A percentile compares a stretch with the other conserved stretches of the same genome.
Conservation (phyloP, 495 filamentous ascomycete species). For the Margaritispora aquatica region DNA sequence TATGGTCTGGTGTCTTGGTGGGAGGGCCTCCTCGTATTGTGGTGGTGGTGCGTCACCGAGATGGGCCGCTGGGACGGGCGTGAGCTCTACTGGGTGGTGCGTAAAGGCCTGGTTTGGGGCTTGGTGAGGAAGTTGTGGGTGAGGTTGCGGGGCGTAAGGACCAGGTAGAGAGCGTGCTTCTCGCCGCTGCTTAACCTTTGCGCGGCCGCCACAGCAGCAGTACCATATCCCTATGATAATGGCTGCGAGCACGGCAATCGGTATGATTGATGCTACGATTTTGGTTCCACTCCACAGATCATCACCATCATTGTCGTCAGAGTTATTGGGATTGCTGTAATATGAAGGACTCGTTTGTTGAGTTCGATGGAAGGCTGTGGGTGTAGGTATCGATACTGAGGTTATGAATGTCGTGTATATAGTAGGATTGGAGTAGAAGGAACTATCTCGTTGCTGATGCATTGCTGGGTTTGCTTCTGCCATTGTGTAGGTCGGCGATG, state of each 20-base stretch:
- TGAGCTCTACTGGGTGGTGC: neutral
- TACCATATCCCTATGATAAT: slow-evolving; percentile 5
- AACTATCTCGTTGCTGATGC: neutral
- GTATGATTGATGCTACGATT: neutral
- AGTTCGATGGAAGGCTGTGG: neutral
- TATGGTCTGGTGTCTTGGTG: slow-evolving; percentile 9
- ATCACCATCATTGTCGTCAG: neutral
- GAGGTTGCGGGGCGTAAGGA: neutral
- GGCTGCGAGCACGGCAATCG: slow-evolving; percentile 5
- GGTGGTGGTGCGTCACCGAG: slow-evolving; percentile 12
- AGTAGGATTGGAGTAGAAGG: neutral
- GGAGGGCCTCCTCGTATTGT: slow-evolving; percentile 14
- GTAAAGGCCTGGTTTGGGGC: slow-evolving; percentile 22
- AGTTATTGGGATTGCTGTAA: neutral
- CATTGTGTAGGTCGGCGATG: neutral
- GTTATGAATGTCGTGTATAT: neutral
- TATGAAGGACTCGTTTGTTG: neutral
- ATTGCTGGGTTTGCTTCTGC: neutral
- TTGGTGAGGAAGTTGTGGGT: slow-evolving; percentile 2
- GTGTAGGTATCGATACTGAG: neutral
- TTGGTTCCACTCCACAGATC: neutral
- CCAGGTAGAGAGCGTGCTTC: neutral
- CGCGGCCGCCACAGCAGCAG: slow-evolving; percentile 11
- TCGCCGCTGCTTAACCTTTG: neutral
- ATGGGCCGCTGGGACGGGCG: neutral